Evolutionary conservation across 2,329 filamentous ascomycete genomes (phyloP), one percentile per base, ranked within the genome.

Genomic region (Lasiodiplodia hormozganensis): DNA sequence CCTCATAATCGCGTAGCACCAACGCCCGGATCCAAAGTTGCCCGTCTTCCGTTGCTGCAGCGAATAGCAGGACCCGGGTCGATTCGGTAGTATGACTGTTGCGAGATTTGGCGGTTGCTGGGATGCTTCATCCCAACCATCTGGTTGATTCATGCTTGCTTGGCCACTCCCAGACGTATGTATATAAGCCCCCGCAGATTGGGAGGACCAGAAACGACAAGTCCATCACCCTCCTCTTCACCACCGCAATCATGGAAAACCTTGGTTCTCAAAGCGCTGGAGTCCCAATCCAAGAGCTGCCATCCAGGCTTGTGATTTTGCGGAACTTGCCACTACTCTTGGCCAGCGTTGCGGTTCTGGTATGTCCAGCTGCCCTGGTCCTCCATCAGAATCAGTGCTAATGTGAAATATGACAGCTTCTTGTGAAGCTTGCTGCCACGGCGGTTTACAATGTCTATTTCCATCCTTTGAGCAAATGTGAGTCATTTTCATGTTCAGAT

Each of bases 401-500:
- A 56, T 21, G 14, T 34, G 25, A 14, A 7, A 2, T 3, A n/a
- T 16, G 5, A 14, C 21, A 64, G 60, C n/a, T 64, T 14, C 1
- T 52, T 11, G 18, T 64, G 0, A 53, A 64, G 18, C 36, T 64
- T n/a, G 11, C 38, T 31, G 43, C 60, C 12, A 64, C 60, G 28
- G 60, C 31, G 7, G 69, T 81, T 34, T 81, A 83, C 72, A 79
- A 78, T 67, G 69, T 80, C n/a, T 83, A 76, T 70, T 80, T 84
- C 67, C 80, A 83, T 38, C 82, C 83, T 4, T 74, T 84, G 0
- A 72, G 74, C 23, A 78, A 80, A 49, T 81, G 60, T 64, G 28
- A 53, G 47, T 52, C 1, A 2, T 3, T 14, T 36, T n/a, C 7
- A 21, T 14, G 34, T 36, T 8, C 12, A 57, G 11, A 11, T 21